Evolutionary conservation across 805 yeast genomes (phyloP).

Genomic region (Candida xyloterini): DNA sequence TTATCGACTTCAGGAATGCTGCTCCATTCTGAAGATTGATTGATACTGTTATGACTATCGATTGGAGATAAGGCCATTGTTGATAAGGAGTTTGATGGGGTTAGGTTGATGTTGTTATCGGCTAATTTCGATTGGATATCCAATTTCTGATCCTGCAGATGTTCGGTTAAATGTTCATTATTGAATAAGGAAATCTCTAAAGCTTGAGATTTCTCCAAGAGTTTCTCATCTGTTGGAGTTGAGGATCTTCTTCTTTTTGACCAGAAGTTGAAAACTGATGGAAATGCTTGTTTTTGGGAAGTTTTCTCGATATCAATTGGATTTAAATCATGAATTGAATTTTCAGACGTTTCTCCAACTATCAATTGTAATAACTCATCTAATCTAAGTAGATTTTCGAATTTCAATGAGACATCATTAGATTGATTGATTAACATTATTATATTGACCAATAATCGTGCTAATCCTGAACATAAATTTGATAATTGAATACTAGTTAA

Average conservation of each 20-base stretch:
- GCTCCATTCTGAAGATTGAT: conserved; percentile 4
- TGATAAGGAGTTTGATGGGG: conserved; percentile 13
- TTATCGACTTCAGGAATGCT: conserved; percentile 7
- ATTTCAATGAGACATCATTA: conserved; percentile 1
- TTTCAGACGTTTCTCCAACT: conserved; percentile 3
- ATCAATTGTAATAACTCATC: conserved; percentile 17
- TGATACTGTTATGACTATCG: conserved; percentile 2
- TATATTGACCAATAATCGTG: conserved; percentile 22
- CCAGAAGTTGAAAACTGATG: conserved; percentile 17
- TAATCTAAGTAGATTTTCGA: conserved; percentile 20
- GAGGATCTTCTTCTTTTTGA: conserved; percentile 3
- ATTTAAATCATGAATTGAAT: not conserved
- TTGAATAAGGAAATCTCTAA: conserved; percentile 6
- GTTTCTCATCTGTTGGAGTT: not conserved
- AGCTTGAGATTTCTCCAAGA: not conserved
- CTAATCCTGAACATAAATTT: conserved; percentile 18
- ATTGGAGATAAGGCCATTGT: conserved; percentile 9
- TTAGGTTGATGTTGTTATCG: conserved; percentile 3
- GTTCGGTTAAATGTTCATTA: conserved; percentile 4
- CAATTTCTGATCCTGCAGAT: conserved; percentile 13
- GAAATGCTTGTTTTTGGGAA: not conserved
- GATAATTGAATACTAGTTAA: conserved; percentile 18
- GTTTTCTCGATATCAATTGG: not conserved
- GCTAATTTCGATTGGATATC: conserved; percentile 15
- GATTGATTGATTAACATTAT: conserved; percentile 9